Evolutionary conservation across 148 eudicot species (phyloP), one percentile per base, ranked within the genome.

Genomic region (Linanthus parryae): DNA sequence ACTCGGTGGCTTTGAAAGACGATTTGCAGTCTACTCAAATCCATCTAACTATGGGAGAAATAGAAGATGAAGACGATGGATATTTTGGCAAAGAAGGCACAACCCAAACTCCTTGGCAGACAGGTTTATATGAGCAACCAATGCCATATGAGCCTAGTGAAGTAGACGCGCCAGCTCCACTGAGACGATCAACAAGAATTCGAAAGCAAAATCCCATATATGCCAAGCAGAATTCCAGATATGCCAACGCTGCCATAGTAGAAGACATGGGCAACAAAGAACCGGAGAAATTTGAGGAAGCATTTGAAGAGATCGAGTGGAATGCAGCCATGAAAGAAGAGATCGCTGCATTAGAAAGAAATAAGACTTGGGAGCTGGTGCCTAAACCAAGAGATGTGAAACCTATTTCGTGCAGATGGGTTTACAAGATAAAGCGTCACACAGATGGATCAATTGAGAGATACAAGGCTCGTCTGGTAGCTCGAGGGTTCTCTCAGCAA

Each of bases 391-490:
- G 13, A 26, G 58, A 38, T 54, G 45, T 37, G 8, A 22, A 23
- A 16, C 58, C 44, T 3, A 54, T 54, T n/a, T 54, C 45, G 3
- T 54, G 44, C 58, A 54, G 25, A 54, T 54, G 58, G 58, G 58
- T 54, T 19, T 54, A 54, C 45, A 54, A 54, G n/a, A n/a, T 54
- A 23, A 54, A 54, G 41, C 35, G 10, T 7, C 40, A 37, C 4
- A 14, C 44, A 0, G 41, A 52, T 51, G 57, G 56, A 7, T 35
- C 49, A 8, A 39, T 39, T 6, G 23, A 31, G 35, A 31, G 35
- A 10, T 10, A 31, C 35, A 31, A 31, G 35, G 35, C 35, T 31
- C 35, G 35, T 31, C 10, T 31, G 35, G 35, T 31, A 31, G 10
- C 35, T 31, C 10, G 35, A 31, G 35, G 35, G 35, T 31, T 31